Conservation (phyloP, 768 basidiomycete genomes). For the Mrakia blollopis region DNA sequence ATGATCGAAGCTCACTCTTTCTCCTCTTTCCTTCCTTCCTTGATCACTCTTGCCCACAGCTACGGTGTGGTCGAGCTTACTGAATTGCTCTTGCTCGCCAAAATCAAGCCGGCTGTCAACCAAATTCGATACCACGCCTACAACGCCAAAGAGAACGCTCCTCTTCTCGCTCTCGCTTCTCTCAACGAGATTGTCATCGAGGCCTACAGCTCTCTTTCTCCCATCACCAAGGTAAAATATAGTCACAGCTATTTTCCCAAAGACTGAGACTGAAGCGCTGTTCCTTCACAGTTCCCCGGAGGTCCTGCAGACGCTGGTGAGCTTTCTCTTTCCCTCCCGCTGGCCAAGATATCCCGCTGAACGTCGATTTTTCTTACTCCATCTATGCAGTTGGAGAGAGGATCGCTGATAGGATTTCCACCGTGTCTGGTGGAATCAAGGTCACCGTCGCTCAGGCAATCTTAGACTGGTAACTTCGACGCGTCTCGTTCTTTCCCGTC, state of each 20-base stretch:
- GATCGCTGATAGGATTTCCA: slow-evolving; percentile 8
- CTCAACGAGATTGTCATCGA: slow-evolving; percentile 24
- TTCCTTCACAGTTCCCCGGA: not conserved
- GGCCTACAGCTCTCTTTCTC: slow-evolving; percentile 24
- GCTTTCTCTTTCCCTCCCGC: not conserved
- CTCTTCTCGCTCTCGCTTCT: not conserved
- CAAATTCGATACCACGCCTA: slow-evolving; percentile 31
- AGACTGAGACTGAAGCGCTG: too few species aligned
- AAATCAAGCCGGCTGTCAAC: slow-evolving; percentile 27
- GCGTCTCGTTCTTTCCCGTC: not conserved
- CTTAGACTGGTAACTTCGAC: slow-evolving; percentile 16
- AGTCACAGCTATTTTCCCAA: not conserved
- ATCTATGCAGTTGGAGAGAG: slow-evolving; percentile 15
- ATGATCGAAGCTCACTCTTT: not conserved
- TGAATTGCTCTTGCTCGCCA: slow-evolving; percentile 10
- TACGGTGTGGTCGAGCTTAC: slow-evolving; percentile 13
- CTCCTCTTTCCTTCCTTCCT: not conserved
- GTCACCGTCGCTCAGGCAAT: slow-evolving; percentile 27
- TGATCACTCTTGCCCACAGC: not conserved
- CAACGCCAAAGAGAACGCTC: slow-evolving; percentile 23
- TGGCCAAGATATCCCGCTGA: not conserved
- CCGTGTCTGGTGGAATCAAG: slow-evolving; percentile 8
- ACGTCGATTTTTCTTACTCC: not conserved
- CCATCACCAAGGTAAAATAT: slow-evolving; percentile 27
- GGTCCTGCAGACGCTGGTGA: slow-evolving; percentile 18